Evolutionary conservation across 805 yeast genomes (phyloP), one percentile per base, ranked within the genome.

Genomic region (Candida nemodendra): DNA sequence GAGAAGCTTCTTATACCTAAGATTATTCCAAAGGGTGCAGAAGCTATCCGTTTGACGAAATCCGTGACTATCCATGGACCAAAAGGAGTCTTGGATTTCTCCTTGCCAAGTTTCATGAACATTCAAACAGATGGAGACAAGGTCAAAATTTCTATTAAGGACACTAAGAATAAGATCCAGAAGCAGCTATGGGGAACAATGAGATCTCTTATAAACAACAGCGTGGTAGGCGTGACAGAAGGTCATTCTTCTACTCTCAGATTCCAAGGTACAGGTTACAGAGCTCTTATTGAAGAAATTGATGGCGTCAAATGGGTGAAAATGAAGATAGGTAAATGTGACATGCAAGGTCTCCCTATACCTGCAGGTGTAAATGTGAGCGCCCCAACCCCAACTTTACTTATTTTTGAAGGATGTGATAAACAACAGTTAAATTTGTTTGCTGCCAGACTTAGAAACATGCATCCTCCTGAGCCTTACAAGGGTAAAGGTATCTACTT

Each of bases 401-500:
- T 93, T 36, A 72, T 91, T 39, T 68, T 93, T 18, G 95, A 87
- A 65, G 98, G 99, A 18, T 68, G 80, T 30, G 83, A 91, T 64
- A 85, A 87, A 64, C 96, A 90, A 62, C 81, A 82, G 58, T 90
- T 93, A 33, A 83, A 79, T 57, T 72, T 82, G 38, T 88, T 86
- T 64, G 99, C 98, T 14, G 96, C 95, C 12, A 78, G 79, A 40
- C 72, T 93, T 48, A 81, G 98, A 62, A 78, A 77, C 53, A 79
- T 79, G 71, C 87, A 86, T 61, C 95, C 95, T 44, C 99, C 99
- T 31, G 99, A 93, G 68, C 97, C 97, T 27, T 93, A 93, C 65
- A 93, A 93, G 69, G 99, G 99, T 60, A 95, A 95, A 54, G 99
- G 99, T 58, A 84, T 93, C 34, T 93, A 84, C 60, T 83, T 93